Conservation (phyloP, 2,329 filamentous ascomycete species). For the Monilinia fructicola region DNA sequence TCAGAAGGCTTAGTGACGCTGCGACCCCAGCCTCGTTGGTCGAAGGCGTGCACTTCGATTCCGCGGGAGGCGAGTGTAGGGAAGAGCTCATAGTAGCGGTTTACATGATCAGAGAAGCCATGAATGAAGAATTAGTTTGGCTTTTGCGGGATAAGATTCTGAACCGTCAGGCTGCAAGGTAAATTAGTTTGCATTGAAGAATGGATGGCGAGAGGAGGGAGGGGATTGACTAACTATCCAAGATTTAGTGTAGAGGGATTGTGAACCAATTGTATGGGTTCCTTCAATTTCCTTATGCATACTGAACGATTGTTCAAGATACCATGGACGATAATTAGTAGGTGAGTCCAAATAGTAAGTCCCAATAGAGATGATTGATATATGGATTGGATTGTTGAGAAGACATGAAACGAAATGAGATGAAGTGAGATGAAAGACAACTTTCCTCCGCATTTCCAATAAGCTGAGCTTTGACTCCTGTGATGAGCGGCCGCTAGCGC, state of each 20-base stretch:
- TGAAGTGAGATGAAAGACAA: neutral
- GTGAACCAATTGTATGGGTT: conserved; percentile 36
- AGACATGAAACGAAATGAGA: neutral
- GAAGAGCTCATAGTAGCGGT: conserved; percentile 75
- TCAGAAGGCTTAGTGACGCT: conserved; percentile 62
- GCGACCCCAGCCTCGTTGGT: conserved; percentile 87
- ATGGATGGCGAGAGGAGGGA: neutral
- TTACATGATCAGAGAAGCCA: conserved; percentile 84
- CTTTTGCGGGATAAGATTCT: conserved; percentile 46
- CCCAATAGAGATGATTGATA: neutral
- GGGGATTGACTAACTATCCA: conserved; percentile 36
- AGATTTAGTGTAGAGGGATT: conserved; percentile 40
- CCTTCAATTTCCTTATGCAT: conserved; percentile 40
- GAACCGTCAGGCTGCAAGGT: conserved; percentile 33
- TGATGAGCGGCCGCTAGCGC: conserved; percentile 24
- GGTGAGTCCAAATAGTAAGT: neutral
- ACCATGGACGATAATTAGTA: neutral
- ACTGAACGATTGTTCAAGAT: conserved; percentile 14
- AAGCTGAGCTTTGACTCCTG: neutral
- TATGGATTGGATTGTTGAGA: no score
- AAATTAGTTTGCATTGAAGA: conserved; percentile 15
- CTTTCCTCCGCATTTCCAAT: neutral
- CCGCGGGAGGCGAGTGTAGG: conserved; percentile 65
- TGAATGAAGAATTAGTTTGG: conserved; percentile 83
- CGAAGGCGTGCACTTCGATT: conserved; percentile 75